Evolutionary conservation across 1,284 basidiomycete genomes (phyloP).

Genomic region (Cryptococcus sp.): DNA sequence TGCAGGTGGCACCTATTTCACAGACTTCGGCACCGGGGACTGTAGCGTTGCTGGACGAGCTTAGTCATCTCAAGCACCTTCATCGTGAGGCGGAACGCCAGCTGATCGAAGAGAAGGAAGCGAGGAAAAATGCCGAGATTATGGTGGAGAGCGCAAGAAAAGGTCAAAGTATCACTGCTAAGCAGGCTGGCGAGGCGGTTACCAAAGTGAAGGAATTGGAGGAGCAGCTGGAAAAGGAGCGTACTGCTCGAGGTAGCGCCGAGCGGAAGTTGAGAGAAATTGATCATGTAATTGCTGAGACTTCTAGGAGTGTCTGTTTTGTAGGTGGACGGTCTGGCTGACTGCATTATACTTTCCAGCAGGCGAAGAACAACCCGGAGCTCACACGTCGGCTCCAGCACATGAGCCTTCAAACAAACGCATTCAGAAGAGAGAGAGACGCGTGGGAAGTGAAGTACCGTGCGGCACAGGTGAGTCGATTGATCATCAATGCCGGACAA

Average conservation of each 20-base stretch:
- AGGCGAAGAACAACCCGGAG: too few relatives aligned
- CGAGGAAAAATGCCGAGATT: slow-evolving; percentile 10
- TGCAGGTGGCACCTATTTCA: too few relatives aligned
- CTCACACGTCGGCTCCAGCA: too few relatives aligned
- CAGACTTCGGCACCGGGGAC: too few relatives aligned
- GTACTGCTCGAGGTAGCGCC: background rate
- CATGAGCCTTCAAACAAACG: background rate
- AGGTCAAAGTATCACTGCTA: slow-evolving; percentile 21
- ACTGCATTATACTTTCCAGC: too few relatives aligned
- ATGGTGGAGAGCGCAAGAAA: slow-evolving; percentile 13
- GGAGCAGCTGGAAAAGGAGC: background rate
- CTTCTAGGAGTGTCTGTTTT: too few relatives aligned
- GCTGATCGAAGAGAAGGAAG: slow-evolving; percentile 4
- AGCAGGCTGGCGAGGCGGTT: slow-evolving; percentile 16
- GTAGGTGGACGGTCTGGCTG: too few relatives aligned
- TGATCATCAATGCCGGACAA: too few relatives aligned
- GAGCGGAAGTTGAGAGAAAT: slow-evolving; percentile 9
- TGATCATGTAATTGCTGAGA: background rate
- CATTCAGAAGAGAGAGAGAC: background rate
- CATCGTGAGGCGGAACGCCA: background rate
- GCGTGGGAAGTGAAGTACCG: background rate
- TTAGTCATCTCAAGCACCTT: too few relatives aligned
- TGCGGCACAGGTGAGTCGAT: background rate
- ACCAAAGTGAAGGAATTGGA: slow-evolving; percentile 5
- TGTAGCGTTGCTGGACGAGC: too few relatives aligned